Evolutionary conservation across 176 grass and related monocot species (phyloP).

Genomic region (Cymbopogon citratus): DNA sequence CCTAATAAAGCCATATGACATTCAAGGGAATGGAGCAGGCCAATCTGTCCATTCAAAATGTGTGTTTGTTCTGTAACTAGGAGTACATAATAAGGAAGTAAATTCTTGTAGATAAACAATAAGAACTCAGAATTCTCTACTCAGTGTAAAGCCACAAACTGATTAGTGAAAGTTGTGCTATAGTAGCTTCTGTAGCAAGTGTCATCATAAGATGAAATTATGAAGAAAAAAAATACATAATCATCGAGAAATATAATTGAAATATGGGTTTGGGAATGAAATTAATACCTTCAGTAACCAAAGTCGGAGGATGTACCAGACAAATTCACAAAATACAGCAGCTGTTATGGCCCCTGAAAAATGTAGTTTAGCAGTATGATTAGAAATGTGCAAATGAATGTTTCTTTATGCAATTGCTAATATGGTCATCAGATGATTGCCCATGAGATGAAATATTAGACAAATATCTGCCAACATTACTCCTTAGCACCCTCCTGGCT

Average conservation of each 20-base stretch:
- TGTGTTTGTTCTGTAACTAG: not conserved
- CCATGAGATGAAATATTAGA: not conserved
- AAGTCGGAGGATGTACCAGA: not conserved
- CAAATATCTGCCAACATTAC: not conserved
- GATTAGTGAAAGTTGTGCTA: conserved; percentile 4
- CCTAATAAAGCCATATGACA: not conserved
- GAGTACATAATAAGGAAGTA: conserved; percentile 18
- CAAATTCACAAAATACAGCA: conserved; percentile 66
- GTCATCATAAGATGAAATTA: not conserved
- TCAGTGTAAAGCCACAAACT: not conserved
- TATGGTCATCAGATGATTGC: not conserved
- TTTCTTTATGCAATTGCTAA: conserved; percentile 3
- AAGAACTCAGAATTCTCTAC: not conserved
- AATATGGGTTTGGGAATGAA: not conserved
- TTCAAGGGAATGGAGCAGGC: conserved; percentile 4
- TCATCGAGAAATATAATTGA: not conserved
- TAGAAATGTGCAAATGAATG: conserved; percentile 18
- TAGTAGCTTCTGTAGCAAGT: not conserved
- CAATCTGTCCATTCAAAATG: conserved; percentile 1
- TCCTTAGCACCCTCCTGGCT: not conserved
- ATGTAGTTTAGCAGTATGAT: not conserved
- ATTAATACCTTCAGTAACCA: conserved; percentile 34
- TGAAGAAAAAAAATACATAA: conserved; percentile 3
- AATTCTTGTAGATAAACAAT: not conserved
- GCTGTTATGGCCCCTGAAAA: conserved; percentile 50